These are phyloP conservation scores for Aspergillus awamori DNA, from an alignment of 2,329 filamentous ascomycete species.

Conservation along the genomic window DNA sequence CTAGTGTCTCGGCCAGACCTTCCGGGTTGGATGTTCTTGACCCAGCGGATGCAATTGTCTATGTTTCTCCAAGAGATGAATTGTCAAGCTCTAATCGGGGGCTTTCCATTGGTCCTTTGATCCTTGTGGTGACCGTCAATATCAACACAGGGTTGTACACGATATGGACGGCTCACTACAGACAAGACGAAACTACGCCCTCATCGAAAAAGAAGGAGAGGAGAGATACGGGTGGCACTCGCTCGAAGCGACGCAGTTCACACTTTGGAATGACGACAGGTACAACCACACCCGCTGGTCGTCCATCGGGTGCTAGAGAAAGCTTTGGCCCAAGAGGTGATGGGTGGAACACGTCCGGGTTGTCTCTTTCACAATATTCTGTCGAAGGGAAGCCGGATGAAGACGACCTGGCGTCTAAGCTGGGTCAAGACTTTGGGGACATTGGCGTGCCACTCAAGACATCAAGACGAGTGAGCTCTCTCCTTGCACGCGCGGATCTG, in stretches of 20 bases:
- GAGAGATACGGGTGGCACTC: constrained; percentile 62
- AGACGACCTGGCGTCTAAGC: constrained; percentile 67
- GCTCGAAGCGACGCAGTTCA: constrained; percentile 68
- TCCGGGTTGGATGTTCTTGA: constrained; percentile 64
- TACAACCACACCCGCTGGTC: constrained; percentile 70
- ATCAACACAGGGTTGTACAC: constrained; percentile 75
- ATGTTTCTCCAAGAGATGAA: constrained; percentile 71
- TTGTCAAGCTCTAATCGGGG: constrained; percentile 28
- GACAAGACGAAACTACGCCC: constrained; percentile 65
- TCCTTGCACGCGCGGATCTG: constrained; percentile 83
- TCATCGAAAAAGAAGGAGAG: constrained; percentile 44
- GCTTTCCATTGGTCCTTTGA: constrained; percentile 57
- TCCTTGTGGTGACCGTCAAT: constrained; percentile 81
- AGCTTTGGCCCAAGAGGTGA: constrained; percentile 66
- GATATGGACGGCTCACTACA: constrained; percentile 80
- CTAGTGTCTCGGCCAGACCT: constrained; percentile 28
- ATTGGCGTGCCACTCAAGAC: constrained; percentile 60
- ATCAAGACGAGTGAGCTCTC: constrained; percentile 84
- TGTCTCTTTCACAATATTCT: constrained; percentile 41
- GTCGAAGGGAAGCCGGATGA: constrained; percentile 59
- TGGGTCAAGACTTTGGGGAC: constrained; percentile 68
- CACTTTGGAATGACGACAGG: constrained; percentile 68
- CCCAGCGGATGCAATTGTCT: constrained; percentile 78
- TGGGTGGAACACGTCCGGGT: constrained; percentile 44
- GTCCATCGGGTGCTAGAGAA: constrained; percentile 70